Evolutionary conservation across 805 yeast genomes (phyloP), one percentile per base, ranked within the genome.

Genomic region (Ogataea kodamae): DNA sequence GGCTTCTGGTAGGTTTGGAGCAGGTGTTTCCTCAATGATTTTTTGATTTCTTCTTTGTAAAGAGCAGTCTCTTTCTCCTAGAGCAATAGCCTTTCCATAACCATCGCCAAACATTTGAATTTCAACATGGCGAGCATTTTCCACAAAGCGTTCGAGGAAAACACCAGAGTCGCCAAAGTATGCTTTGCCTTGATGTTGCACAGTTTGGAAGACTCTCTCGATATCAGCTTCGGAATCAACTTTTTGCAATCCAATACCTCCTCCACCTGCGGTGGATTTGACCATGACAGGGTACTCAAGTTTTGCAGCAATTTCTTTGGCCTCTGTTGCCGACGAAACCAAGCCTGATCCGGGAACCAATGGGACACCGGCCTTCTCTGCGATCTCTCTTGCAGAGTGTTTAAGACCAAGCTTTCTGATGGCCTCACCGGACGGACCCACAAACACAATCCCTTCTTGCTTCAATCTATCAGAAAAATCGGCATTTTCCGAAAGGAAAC

Each of bases 191-290:
- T 88, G 96, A 62, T 88, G 96, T 55, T 86, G 81, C 26, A 92
- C 97, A 7, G 95, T 81, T 52, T 76, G 83, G 62, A 87, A 90
- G 9, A 89, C 94, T 42, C 82, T 66, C 62, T 78, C 85, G 44
- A 92, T 78, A 40, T 92, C 97, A 12, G 59, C 77, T 47, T 75
- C 84, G 21, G 78, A 71, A 52, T 89, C 96, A 39, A 89, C 97
- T 56, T 88, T 84, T 61, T 90, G 97, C 49, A 90, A 67, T 45
- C 98, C 98, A 54, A 90, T 90, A 64, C 98, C 98, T 62, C 98
- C 98, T 54, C 98, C 98, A 57, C 98, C 98, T 16, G 97, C 97
- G 42, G 98, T 92, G 16, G 95, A 83, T 62, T 90, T 90, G 31
- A 92, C 85, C 97, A 90, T 90, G 20, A 90, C 76, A 18, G 97